A percentile compares a stretch with the other conserved stretches of the same genome.
Evolutionary conservation across 805 yeast species (phyloP).

Genomic region (Lachancea fermentati): DNA sequence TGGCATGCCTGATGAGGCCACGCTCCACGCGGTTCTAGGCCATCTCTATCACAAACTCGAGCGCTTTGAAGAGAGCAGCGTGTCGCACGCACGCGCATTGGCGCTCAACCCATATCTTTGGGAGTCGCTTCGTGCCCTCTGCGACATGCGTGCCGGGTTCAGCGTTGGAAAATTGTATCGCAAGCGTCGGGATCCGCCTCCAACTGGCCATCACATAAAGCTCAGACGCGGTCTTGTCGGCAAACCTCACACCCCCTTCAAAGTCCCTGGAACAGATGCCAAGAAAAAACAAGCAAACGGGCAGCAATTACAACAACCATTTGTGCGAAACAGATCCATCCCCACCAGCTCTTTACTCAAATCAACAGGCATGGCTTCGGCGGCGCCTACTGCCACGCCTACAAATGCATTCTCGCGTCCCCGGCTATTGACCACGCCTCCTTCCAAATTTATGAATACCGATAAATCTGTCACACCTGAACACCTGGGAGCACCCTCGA

Average conservation of each 20-base stretch:
- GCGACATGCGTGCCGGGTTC: conserved; percentile 56
- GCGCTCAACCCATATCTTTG: conserved; percentile 74
- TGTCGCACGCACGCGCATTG: conserved; percentile 63
- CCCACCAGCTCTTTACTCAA: conserved; percentile 9
- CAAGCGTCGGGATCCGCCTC: neutral
- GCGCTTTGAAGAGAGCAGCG: conserved; percentile 57
- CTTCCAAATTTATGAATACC: conserved; percentile 19
- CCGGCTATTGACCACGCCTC: conserved; percentile 23
- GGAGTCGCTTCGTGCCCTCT: conserved; percentile 77
- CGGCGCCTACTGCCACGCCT: conserved; percentile 2
- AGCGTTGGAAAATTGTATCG: conserved; percentile 5
- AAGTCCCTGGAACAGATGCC: conserved; percentile 13
- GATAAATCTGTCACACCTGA: conserved; percentile 8
- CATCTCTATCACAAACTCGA: conserved; percentile 55
- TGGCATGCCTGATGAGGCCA: conserved; percentile 60
- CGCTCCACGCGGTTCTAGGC: conserved; percentile 63
- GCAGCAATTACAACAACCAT: neutral
- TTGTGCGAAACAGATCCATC: conserved; percentile 3
- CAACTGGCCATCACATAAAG: neutral
- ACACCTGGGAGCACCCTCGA: neutral
- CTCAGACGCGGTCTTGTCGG: neutral
- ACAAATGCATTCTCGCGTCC: conserved; percentile 10
- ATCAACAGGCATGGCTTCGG: conserved; percentile 7
- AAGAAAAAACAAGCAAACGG: neutral
- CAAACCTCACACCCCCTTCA: conserved; percentile 12